Evolutionary conservation across 768 basidiomycete genomes (phyloP).

Genomic region (Kwoniella pini): DNA sequence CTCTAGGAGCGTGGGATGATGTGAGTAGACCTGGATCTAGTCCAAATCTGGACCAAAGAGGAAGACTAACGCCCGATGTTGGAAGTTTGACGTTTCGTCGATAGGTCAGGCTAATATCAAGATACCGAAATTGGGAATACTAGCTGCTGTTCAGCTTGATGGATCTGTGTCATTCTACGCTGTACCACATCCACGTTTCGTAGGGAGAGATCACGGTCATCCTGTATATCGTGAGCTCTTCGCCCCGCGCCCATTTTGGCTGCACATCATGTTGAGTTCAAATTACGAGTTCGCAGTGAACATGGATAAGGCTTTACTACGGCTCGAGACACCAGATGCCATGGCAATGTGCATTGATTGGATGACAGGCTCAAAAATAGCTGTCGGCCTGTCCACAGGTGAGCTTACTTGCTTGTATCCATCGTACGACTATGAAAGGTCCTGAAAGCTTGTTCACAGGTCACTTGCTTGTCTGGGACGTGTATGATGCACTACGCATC

Average conservation of each 20-base stretch:
- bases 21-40: no score
- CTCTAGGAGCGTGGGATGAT: conserved; percentile 74
- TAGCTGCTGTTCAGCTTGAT: conserved; percentile 84
- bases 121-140: conserved; percentile 69
- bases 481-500: conserved; percentile 36
- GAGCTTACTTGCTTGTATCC: conserved; percentile 7
- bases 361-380: conserved; percentile 80
- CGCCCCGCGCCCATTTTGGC: conserved; percentile 1
- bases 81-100: conserved; percentile 4
- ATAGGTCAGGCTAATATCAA: neutral
- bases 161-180: conserved; percentile 76
- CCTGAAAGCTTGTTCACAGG: conserved; percentile 27
- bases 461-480: conserved; percentile 48
- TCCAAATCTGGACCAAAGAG: no score
- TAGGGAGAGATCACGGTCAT: neutral
- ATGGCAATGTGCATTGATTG: conserved; percentile 82
- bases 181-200: conserved; percentile 70
- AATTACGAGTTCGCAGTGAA: conserved; percentile 39
- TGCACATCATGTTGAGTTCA: neutral
- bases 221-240: conserved; percentile 34
- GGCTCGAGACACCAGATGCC: conserved; percentile 73
- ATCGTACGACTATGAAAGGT: neutral
- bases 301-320: conserved; percentile 64
- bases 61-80: neutral
- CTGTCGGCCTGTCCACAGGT: conserved; percentile 85